Evolutionary conservation across 2,329 filamentous ascomycete species (phyloP).

Genomic region (Immersiporthe knoxdaviesiana): DNA sequence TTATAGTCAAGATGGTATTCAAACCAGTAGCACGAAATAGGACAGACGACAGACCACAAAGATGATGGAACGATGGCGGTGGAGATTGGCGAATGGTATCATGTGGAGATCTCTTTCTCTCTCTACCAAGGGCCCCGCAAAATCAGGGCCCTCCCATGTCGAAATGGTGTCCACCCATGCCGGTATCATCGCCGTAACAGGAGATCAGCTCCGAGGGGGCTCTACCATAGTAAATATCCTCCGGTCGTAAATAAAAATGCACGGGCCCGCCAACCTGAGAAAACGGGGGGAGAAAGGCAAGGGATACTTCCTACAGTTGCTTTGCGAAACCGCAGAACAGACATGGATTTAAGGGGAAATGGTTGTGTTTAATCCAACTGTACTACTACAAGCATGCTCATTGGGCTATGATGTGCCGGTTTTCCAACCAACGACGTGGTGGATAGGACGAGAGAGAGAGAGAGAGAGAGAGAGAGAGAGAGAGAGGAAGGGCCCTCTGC

Average conservation of each 20-base stretch:
- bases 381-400: no score
- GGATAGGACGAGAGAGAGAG: not conserved
- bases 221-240: not conserved
- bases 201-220: not conserved
- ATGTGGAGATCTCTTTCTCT: not conserved
- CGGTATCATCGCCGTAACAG: not conserved
- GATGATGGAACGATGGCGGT: not conserved
- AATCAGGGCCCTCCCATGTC: no score
- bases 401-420: no score
- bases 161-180: not conserved
- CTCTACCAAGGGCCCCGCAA: no score
- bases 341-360: not conserved
- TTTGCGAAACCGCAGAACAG: not conserved
- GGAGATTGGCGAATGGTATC: slow-evolving; percentile 4
- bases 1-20: not conserved
- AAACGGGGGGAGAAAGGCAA: not conserved
- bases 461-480: not conserved
- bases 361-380: no score
- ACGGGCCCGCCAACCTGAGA: not conserved
- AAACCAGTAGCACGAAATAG: not conserved
- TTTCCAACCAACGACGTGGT: no score
- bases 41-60: not conserved
- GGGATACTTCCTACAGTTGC: not conserved
- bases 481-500: no score
- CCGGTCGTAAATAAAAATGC: not conserved